A percentile compares a stretch with the other conserved stretches of the same genome.
Evolutionary conservation across 495 filamentous ascomycete genomes (phyloP).

Genomic region (Penicillium desertorum): DNA sequence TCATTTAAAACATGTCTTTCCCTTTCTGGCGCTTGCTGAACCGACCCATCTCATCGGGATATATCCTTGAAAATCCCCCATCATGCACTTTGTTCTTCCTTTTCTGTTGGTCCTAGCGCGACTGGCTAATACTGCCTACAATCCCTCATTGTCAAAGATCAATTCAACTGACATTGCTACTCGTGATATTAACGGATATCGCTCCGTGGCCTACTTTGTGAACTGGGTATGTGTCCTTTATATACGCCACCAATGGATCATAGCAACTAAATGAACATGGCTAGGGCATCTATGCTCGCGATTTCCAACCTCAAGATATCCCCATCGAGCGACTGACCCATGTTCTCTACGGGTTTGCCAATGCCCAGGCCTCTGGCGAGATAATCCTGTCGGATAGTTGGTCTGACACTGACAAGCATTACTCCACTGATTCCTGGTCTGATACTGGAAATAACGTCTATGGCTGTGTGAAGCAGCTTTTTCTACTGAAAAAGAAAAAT

Average conservation of each 20-base stretch:
- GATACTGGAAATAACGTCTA: too few relatives aligned
- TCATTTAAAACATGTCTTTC: too few relatives aligned
- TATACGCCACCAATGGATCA: too few relatives aligned
- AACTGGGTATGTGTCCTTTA: slow-evolving; percentile 65
- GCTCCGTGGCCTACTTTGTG: slow-evolving; percentile 78
- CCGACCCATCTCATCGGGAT: too few relatives aligned
- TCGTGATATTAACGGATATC: slow-evolving; percentile 45
- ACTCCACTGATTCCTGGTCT: slow-evolving; percentile 61
- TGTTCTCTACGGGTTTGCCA: slow-evolving; percentile 79
- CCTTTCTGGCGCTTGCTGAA: too few relatives aligned
- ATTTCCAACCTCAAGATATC: slow-evolving; percentile 73
- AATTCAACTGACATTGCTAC: slow-evolving; percentile 13
- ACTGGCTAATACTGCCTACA: slow-evolving; percentile 15
- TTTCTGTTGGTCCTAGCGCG: slow-evolving; percentile 12
- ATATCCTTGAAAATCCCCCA: too few relatives aligned
- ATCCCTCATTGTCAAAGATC: not conserved
- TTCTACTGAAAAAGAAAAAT: slow-evolving; percentile 74
- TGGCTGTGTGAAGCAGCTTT: slow-evolving; percentile 59
- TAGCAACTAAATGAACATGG: too few relatives aligned
- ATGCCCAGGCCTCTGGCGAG: slow-evolving; percentile 59
- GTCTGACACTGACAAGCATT: slow-evolving; percentile 77
- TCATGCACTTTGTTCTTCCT: slow-evolving; percentile 17
- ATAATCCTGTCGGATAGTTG: slow-evolving; percentile 75
- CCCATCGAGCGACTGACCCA: slow-evolving; percentile 78
- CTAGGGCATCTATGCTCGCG: slow-evolving; percentile 73